phyloP scores from a whole-genome alignment of 2,329 filamentous ascomycete species.

The Colletotrichum sp. region DNA sequence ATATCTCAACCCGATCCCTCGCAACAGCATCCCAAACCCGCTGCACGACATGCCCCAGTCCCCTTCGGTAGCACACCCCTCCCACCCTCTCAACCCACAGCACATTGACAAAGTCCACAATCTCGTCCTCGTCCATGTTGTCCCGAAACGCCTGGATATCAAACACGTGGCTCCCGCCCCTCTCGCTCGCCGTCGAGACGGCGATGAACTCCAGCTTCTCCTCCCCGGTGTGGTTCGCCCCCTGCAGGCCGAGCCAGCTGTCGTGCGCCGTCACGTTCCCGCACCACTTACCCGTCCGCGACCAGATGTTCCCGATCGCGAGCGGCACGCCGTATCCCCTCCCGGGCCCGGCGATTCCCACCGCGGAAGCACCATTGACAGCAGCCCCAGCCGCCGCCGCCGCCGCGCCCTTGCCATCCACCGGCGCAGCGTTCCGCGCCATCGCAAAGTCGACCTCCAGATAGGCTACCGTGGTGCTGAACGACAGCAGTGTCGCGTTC shows the following conservation, averaged over 20 bases:
- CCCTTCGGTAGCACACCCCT: conserved; percentile 43
- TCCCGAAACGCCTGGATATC: conserved; percentile 43
- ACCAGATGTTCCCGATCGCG: conserved; percentile 47
- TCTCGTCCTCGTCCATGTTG: conserved; percentile 43
- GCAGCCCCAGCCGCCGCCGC: neutral
- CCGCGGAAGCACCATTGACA: neutral
- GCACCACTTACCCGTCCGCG: conserved; percentile 39
- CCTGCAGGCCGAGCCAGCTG: conserved; percentile 48
- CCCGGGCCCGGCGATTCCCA: neutral
- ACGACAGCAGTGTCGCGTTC: conserved; percentile 34
- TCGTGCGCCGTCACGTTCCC: conserved; percentile 49
- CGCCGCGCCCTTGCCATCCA: conserved; percentile 30
- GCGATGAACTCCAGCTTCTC: conserved; percentile 46
- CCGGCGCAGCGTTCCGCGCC: conserved; percentile 25
- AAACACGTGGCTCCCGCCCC: conserved; percentile 25
- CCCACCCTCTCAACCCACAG: conserved; percentile 51
- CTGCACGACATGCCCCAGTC: conserved; percentile 45
- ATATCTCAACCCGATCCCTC: conserved; percentile 42
- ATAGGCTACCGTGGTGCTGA: conserved; percentile 40
- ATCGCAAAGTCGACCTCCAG: conserved; percentile 44
- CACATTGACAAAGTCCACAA: conserved; percentile 50
- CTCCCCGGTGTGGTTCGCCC: conserved; percentile 49
- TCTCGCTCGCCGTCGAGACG: conserved; percentile 43
- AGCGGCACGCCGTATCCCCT: conserved; percentile 31
- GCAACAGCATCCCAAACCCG: conserved; percentile 44